These are phyloP conservation scores for Coemansia brasiliensis DNA, from an alignment of 192 early-diverging fungal species.

Conservation along the genomic window DNA sequence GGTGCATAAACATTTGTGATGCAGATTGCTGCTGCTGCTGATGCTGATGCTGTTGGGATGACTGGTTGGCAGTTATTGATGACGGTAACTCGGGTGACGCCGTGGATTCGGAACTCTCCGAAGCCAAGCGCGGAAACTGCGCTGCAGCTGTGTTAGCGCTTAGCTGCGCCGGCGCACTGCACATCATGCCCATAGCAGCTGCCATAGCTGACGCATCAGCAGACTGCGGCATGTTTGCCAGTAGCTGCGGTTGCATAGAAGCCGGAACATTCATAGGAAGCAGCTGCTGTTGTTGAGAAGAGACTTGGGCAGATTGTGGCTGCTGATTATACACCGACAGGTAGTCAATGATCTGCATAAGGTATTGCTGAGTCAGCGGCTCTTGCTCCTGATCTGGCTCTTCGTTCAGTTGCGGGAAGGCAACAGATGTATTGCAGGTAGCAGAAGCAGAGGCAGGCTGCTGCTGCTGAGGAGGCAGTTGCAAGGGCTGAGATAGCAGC, in stretches of 20 bases:
- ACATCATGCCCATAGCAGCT: conserved; percentile 13
- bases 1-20: no score
- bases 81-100: conserved; percentile 45
- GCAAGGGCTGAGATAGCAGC: conserved; percentile 44
- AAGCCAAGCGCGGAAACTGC: conserved; percentile 39
- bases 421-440: conserved; percentile 8
- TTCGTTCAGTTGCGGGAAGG: conserved; percentile 47
- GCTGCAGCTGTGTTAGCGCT: neutral
- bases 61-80: conserved; percentile 15
- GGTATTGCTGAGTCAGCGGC: conserved; percentile 37
- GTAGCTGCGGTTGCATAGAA: conserved; percentile 3
- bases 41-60: conserved; percentile 2
- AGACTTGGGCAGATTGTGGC: conserved; percentile 5
- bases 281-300: conserved; percentile 8
- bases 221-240: conserved; percentile 7
- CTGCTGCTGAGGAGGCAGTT: conserved; percentile 37
- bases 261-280: conserved; percentile 11
- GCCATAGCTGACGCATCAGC: conserved; percentile 16
- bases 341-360: conserved; percentile 57
- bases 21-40: neutral
- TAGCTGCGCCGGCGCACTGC: conserved; percentile 8
- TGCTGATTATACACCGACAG: conserved; percentile 36
- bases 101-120: conserved; percentile 43
- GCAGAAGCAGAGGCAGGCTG: neutral
- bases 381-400: conserved; percentile 20